phyloP scores from a whole-genome alignment of 208 protist species.

The Endotrypanum monterogeii region DNA sequence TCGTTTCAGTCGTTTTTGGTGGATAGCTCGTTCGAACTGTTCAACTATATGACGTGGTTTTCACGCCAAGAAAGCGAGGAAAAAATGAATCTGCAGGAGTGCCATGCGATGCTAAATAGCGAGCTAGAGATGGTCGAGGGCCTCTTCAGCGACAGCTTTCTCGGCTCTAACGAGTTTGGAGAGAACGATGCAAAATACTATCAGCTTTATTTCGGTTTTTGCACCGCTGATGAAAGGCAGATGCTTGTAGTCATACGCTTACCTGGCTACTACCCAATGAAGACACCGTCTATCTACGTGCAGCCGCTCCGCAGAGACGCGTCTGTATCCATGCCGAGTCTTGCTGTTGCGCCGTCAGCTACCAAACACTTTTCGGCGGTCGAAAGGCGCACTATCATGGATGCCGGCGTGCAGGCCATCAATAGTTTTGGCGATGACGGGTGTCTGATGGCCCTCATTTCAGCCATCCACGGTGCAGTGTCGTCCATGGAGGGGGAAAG shows the following conservation, averaged over 20 bases:
- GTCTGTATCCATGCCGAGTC: slow-evolving; percentile 22
- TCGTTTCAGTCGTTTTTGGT: slow-evolving; percentile 80
- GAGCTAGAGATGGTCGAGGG: slow-evolving; percentile 64
- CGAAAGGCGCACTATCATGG: slow-evolving; percentile 62
- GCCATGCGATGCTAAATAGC: slow-evolving; percentile 59
- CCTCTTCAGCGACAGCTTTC: slow-evolving; percentile 75
- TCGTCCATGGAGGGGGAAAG: slow-evolving; percentile 26
- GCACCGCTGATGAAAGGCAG: slow-evolving; percentile 43
- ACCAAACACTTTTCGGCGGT: slow-evolving; percentile 66
- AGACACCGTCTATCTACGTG: slow-evolving; percentile 72
- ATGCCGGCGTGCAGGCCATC: slow-evolving; percentile 73
- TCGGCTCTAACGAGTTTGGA: slow-evolving; percentile 58
- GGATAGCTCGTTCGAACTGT: slow-evolving; percentile 81
- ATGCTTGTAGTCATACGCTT: slow-evolving; percentile 69
- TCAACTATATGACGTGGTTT: slow-evolving; percentile 84
- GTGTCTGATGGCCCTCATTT: slow-evolving; percentile 73
- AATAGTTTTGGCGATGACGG: slow-evolving; percentile 61
- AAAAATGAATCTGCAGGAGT: slow-evolving; percentile 43
- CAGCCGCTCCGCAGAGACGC: slow-evolving; percentile 40
- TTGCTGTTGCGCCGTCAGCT: slow-evolving; percentile 48
- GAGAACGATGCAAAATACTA: slow-evolving; percentile 56
- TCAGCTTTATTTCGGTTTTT: slow-evolving; percentile 76
- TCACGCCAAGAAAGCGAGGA: slow-evolving; percentile 43
- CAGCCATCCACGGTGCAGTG: slow-evolving; percentile 64
- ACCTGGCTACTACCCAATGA: slow-evolving; percentile 74